These are phyloP conservation scores for Hyphopichia homilentoma DNA, from an alignment of 805 yeast genomes.

Conservation along the genomic window DNA sequence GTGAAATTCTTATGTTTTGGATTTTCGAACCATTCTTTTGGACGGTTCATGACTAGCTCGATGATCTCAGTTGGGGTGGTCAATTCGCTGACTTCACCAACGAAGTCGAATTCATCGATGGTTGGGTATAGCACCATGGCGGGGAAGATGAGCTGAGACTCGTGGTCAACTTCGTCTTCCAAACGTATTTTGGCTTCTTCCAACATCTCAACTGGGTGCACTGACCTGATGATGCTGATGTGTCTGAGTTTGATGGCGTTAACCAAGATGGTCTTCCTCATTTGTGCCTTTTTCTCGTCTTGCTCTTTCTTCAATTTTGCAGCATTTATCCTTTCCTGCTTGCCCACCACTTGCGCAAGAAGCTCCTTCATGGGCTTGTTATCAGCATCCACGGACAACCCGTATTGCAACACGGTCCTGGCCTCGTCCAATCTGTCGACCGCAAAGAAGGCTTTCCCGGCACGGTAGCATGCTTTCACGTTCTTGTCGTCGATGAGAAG, in stretches of 20 bases:
- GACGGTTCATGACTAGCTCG: conserved; percentile 56
- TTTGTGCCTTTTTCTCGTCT: conserved; percentile 37
- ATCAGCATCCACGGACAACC: conserved; percentile 54
- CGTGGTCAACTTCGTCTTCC: conserved; percentile 64
- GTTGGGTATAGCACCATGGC: conserved; percentile 80
- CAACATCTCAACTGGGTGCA: conserved; percentile 54
- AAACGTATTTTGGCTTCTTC: conserved; percentile 49
- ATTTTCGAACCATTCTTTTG: conserved; percentile 63
- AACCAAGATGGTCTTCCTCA: conserved; percentile 41
- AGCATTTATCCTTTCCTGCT: conserved; percentile 27
- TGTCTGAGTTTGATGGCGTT: conserved; percentile 63
- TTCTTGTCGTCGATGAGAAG: conserved; percentile 62
- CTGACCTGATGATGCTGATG: conserved; percentile 45
- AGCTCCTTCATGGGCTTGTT: conserved; percentile 55
- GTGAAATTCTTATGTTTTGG: conserved; percentile 61
- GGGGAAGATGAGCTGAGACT: conserved; percentile 79
- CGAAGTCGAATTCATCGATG: conserved; percentile 76
- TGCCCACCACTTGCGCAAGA: conserved; percentile 35
- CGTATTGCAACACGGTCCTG: conserved; percentile 59
- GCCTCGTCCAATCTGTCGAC: conserved; percentile 74
- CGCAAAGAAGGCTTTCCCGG: conserved; percentile 74
- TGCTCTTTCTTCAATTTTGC: conserved; percentile 32
- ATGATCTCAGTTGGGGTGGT: conserved; percentile 63
- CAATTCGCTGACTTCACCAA: conserved; percentile 71
- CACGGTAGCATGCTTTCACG: conserved; percentile 80